Evolutionary conservation across 768 basidiomycete species (phyloP), one percentile per base, ranked within the genome.

Genomic region (Mycena maculata): DNA sequence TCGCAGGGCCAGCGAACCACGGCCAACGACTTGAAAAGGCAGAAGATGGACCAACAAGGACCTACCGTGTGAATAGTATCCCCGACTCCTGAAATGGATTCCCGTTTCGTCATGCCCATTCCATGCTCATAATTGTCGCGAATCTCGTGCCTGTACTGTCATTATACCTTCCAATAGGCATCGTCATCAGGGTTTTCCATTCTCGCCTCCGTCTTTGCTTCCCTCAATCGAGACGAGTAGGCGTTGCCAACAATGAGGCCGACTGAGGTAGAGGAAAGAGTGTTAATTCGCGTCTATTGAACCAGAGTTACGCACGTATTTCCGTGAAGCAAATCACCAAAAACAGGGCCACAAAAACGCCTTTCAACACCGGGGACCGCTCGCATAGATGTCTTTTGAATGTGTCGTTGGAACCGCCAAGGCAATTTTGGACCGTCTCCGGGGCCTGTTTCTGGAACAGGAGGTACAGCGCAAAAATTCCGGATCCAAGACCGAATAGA

Each of bases 401-500:
- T 15, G 27, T 28, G 18, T 18, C 48, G 27, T 30, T 25, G 8
- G 27, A 25, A 7, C 30, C 20, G 11, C 27, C 18, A 5, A 49
- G 4, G 48, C 48, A 49, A 15, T 12, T 30, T 49, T 49, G 48
- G 15, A 49, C 27, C 3, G 48, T 30, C 16, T 49, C 48, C 8
- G 48, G 2, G 25, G 48, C 6, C 16, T 28, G 27, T 30, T 49
- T 49, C 28, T 49, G 48, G 67, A 79, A 79, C 13, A 78, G 71
- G 38, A 75, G 54, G 25, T 71, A 72, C n/a, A 79, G 71, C 69
- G 70, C 75, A 16, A 76, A 57, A n/a, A 71, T 72, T 15, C 78
- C 77, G 15, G 74, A 75, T 22, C 61, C 72, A 23, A 79, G 53
- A 49, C 72, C 73, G 66, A 79, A 77, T 6, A 75, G 64, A 20